phyloP scores from a whole-genome alignment of 2,329 filamentous ascomycete species.

The Diplodia seriata region DNA sequence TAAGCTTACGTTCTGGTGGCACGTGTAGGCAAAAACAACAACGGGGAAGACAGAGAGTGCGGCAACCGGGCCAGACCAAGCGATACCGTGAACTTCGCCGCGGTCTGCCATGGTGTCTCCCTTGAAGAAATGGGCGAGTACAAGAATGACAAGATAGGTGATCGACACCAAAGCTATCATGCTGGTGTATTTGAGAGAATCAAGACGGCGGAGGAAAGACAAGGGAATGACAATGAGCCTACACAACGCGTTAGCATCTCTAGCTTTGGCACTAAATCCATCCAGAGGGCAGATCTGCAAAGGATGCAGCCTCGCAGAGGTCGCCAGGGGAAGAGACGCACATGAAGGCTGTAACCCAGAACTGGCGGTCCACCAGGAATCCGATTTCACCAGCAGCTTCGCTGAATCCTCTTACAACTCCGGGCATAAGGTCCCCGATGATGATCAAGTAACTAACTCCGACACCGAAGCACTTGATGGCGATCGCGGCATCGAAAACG shows the following conservation, averaged over 20 bases:
- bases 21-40: slow-evolving; percentile 99
- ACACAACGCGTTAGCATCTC: slow-evolving; percentile 36
- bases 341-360: slow-evolving; percentile 99
- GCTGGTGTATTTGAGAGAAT: slow-evolving; percentile 97
- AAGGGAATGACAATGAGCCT: slow-evolving; percentile 92
- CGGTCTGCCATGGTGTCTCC: slow-evolving; percentile 78
- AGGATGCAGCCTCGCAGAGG: background rate
- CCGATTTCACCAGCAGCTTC: slow-evolving; percentile 63
- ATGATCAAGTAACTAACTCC: slow-evolving; percentile 98
- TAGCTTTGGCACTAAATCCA: background rate
- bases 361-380: slow-evolving; percentile 87
- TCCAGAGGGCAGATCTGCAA: background rate
- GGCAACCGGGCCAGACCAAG: slow-evolving; percentile 79
- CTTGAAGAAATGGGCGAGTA: slow-evolving; percentile 86
- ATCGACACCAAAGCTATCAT: slow-evolving; percentile 90
- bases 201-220: slow-evolving; percentile 86
- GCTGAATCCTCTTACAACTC: slow-evolving; percentile 83
- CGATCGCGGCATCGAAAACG: slow-evolving; percentile 93
- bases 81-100: slow-evolving; percentile 75
- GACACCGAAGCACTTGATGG: slow-evolving; percentile 97
- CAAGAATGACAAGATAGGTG: slow-evolving; percentile 88
- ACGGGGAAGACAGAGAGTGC: slow-evolving; percentile 88
- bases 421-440: slow-evolving; percentile 97
- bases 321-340: slow-evolving; percentile 50
- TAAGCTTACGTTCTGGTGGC: slow-evolving; percentile 85